These are phyloP conservation scores for Jatropha curcas DNA, from an alignment of 345 rosid species.

Conservation along the genomic window DNA sequence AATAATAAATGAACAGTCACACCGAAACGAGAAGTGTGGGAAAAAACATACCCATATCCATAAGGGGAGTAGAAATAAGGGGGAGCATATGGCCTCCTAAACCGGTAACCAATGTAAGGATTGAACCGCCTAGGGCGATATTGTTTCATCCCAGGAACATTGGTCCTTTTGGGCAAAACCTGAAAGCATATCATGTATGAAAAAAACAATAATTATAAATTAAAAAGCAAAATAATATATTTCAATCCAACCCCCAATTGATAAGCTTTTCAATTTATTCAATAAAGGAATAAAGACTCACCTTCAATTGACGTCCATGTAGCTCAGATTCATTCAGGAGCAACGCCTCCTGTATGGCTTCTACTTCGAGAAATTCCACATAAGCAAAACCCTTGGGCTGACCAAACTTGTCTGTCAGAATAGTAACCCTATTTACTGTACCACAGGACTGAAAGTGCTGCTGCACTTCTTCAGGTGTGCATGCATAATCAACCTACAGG, in stretches of 20 bases:
- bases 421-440: constrained; percentile 89
- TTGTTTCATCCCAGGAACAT: constrained; percentile 96
- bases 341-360: constrained; percentile 86
- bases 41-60: constrained; percentile 75
- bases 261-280: not conserved
- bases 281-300: constrained; percentile 11
- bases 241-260: not conserved
- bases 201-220: not conserved
- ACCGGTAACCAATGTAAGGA: constrained; percentile 67
- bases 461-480: constrained; percentile 99
- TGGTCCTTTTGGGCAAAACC: constrained; percentile 89
- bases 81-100: constrained; percentile 69
- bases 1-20: not conserved
- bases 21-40: not conserved
- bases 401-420: constrained; percentile 89
- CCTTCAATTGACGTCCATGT: constrained; percentile 96
- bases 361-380: constrained; percentile 84
- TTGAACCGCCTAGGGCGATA: constrained; percentile 68
- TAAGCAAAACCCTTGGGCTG: constrained; percentile 98
- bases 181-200: constrained; percentile 13
- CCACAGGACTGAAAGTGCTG: constrained; percentile 97
- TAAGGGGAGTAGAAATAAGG: constrained; percentile 85
- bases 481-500: constrained; percentile 84
- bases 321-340: constrained; percentile 83
- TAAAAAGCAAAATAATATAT: not conserved